Percentiles rank a stretch among this genome's conserved stretches.
These are phyloP conservation scores for Jamesozyma jinghongensis DNA, from an alignment of 805 yeast genomes.

Conservation along the genomic window DNA sequence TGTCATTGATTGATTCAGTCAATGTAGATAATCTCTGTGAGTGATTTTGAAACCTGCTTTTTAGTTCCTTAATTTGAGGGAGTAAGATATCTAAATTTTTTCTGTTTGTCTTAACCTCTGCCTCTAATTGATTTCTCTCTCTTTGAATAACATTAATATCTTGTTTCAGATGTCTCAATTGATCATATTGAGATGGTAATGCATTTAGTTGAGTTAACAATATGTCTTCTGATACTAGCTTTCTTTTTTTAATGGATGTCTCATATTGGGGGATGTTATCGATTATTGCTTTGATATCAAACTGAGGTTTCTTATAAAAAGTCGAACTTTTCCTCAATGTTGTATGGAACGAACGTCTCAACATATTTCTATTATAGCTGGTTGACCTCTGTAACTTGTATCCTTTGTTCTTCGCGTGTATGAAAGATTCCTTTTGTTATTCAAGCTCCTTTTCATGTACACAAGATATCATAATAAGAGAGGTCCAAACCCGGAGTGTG, in stretches of 20 bases:
- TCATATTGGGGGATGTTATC: slow-evolving; percentile 12
- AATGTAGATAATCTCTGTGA: slow-evolving; percentile 16
- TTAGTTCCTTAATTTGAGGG: slow-evolving; percentile 17
- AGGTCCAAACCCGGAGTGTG: too few species aligned
- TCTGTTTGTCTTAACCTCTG: slow-evolving; percentile 19
- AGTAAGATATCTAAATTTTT: slow-evolving; percentile 1
- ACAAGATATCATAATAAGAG: too few species aligned
- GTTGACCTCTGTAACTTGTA: too few species aligned
- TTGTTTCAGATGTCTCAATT: slow-evolving; percentile 13
- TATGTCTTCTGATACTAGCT: slow-evolving; percentile 17
- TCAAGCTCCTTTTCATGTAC: background rate
- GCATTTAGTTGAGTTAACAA: slow-evolving; percentile 20
- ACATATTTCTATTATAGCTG: background rate
- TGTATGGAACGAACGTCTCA: too few species aligned
- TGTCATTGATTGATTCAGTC: slow-evolving; percentile 32
- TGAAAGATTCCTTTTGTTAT: too few species aligned
- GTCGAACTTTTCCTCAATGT: background rate
- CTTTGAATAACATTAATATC: slow-evolving; percentile 25
- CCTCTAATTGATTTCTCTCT: slow-evolving; percentile 25
- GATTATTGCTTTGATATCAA: slow-evolving; percentile 21
- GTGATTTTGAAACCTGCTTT: slow-evolving; percentile 19
- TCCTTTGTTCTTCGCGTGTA: too few species aligned
- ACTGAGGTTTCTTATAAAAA: slow-evolving; percentile 20
- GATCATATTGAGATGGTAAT: slow-evolving; percentile 23
- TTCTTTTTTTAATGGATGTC: slow-evolving; percentile 23